Conservation (phyloP, 495 filamentous ascomycete species). For the Haplographium delicatum region DNA sequence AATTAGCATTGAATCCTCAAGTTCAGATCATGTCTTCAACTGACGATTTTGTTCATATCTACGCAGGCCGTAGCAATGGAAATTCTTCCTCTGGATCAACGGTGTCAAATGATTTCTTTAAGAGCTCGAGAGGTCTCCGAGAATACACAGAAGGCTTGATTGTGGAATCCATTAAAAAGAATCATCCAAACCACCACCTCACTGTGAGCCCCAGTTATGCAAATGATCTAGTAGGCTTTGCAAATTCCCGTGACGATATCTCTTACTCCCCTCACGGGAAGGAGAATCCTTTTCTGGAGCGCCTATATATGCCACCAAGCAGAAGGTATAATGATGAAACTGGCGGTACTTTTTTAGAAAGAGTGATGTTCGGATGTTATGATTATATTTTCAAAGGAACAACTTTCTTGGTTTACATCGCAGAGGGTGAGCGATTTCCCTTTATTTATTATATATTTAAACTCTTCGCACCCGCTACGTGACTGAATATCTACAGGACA, state of each 20-base stretch:
- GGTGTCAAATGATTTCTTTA: conserved; percentile 13
- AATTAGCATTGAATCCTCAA: background rate
- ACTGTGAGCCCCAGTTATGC: conserved; percentile 31
- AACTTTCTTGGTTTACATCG: conserved; percentile 50
- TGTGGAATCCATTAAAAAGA: conserved; percentile 38
- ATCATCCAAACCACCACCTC: conserved; percentile 47
- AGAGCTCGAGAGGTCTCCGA: conserved; percentile 39
- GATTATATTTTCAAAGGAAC: conserved; percentile 43
- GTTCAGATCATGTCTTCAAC: conserved; percentile 7
- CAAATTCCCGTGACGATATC: conserved; percentile 38
- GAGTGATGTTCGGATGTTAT: conserved; percentile 47
- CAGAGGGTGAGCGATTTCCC: no score
- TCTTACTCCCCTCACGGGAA: conserved; percentile 20
- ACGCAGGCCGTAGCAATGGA: background rate
- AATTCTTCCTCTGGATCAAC: background rate
- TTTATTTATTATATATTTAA: no score
- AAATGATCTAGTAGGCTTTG: conserved; percentile 46
- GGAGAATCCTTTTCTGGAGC: conserved; percentile 36
- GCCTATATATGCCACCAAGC: conserved; percentile 41
- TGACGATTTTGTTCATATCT: conserved; percentile 25
- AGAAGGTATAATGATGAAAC: conserved; percentile 42
- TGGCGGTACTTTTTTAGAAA: conserved; percentile 35
- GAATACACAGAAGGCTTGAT: conserved; percentile 49
- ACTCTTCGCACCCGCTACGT: no score
- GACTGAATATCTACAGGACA: no score